Base-by-base conservation (phyloP, 169 alveolate genomes). In the Eimeria acervulina region DNA sequence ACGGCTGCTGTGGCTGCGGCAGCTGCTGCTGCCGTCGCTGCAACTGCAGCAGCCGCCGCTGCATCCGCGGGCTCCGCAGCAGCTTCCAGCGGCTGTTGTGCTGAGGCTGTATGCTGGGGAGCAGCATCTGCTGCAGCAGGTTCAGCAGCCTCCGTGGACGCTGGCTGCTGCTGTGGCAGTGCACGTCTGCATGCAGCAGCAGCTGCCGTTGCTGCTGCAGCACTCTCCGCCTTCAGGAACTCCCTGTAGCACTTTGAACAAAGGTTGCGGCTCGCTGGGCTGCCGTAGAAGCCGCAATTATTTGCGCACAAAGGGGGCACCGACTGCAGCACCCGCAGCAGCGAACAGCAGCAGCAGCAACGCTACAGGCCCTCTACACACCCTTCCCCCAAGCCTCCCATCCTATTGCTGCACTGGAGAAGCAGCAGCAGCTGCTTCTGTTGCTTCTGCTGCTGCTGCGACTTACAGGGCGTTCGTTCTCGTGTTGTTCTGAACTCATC, bases 241-340 rank as follows among this genome's bases (percentile, higher is more conserved):
- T 98, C 99, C 93, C 98, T 94, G 96, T 97, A 98, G 95, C 99
- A 98, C 94, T 98, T 98, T 38, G 99, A 98, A 95, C 99, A 98
- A 66, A 98, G 97, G 96, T 98, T 98, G 63, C 98, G 97, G 93
- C 97, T 98, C 40, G 99, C 99, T 38, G 99, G 99, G 96, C 98
- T 98, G 68, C 99, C 99, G 94, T 98, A 98, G 81, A 98, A 98
- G 63, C 99, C 99, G 88, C 99, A 98, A 96, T 97, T 97, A 97
- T 98, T 98, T 44, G 97, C 98, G 74, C 99, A 98, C 95, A 97
- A 95, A 40, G 97, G 97, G 19, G 99, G 98, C 36, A 98, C 84
- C 61, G 97, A 96, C 98, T 97, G 95, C 66, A 96, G 44, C 38
- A 84, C 74, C 23, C 17, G 83, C 94, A 63, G 81, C 94, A 59